Evolutionary conservation across 352 stramenopile species (phyloP).

Genomic region (Phytophthora pseudosyringae): DNA sequence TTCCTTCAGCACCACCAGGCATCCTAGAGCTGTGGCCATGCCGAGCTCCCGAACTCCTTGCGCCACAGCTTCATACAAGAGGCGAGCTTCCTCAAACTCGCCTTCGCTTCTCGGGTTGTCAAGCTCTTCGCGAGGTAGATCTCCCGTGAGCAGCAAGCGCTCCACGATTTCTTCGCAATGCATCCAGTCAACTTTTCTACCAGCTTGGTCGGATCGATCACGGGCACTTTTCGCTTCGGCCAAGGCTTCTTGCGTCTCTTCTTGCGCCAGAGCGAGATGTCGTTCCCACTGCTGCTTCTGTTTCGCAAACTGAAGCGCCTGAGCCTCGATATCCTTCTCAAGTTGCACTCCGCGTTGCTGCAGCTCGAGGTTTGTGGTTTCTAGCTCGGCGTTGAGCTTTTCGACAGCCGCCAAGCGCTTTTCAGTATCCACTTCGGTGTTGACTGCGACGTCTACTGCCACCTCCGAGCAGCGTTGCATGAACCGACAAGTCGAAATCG

Average conservation of each 20-base stretch:
- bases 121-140: conserved; percentile 49
- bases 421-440: conserved; percentile 70
- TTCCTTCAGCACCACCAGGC: conserved; percentile 67
- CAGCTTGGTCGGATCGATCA: conserved; percentile 16
- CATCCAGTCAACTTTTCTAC: conserved; percentile 50
- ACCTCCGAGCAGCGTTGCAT: conserved; percentile 95
- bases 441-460: conserved; percentile 66
- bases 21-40: conserved; percentile 57
- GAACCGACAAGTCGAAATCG: conserved; percentile 96
- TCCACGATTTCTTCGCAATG: conserved; percentile 70
- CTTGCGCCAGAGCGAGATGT: conserved; percentile 32
- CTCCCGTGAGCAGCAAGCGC: conserved; percentile 50
- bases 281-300: conserved; percentile 48
- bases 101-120: conserved; percentile 24
- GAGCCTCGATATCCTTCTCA: conserved; percentile 46
- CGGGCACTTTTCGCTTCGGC: conserved; percentile 24
- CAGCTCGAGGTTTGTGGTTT: conserved; percentile 51
- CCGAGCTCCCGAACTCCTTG: conserved; percentile 53
- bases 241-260: conserved; percentile 41
- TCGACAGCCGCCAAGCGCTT: conserved; percentile 62
- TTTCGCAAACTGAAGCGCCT: conserved; percentile 37
- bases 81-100: conserved; percentile 37
- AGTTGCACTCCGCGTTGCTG: conserved; percentile 52
- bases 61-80: conserved; percentile 43
- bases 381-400: conserved; percentile 57